These are phyloP conservation scores for Wickerhamomyces strasburgensis DNA, from an alignment of 805 yeast genomes.

Conservation along the genomic window DNA sequence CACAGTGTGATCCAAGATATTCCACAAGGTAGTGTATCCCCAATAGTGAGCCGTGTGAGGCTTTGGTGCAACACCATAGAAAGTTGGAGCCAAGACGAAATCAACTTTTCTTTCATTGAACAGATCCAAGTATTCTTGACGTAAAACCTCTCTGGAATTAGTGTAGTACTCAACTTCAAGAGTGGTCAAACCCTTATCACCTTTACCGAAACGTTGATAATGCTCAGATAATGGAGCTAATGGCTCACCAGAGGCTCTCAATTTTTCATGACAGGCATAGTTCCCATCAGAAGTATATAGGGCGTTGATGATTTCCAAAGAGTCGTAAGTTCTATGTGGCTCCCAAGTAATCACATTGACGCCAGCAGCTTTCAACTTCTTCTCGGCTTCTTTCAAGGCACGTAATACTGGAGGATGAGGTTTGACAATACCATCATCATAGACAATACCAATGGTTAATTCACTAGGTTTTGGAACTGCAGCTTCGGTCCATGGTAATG, in stretches of 20 bases:
- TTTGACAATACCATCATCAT: constrained; percentile 58
- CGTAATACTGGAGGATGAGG: constrained; percentile 64
- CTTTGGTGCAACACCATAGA: constrained; percentile 67
- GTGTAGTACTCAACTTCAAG: constrained; percentile 55
- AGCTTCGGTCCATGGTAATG: constrained; percentile 37
- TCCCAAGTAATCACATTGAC: constrained; percentile 51
- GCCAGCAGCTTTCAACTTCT: constrained; percentile 53
- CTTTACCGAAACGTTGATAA: constrained; percentile 53
- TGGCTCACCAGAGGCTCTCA: constrained; percentile 67
- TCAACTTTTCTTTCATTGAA: constrained; percentile 54
- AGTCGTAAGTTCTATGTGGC: constrained; percentile 53
- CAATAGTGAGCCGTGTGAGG: constrained; percentile 62
- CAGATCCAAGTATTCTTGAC: constrained; percentile 50
- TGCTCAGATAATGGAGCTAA: constrained; percentile 59
- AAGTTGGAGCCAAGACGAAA: constrained; percentile 61
- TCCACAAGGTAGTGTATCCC: constrained; percentile 77
- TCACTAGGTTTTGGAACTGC: constrained; percentile 31
- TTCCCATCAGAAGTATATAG: constrained; percentile 70
- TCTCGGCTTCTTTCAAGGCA: constrained; percentile 48
- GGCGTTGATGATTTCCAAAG: constrained; percentile 49
- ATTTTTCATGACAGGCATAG: constrained; percentile 43
- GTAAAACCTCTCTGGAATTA: constrained; percentile 50
- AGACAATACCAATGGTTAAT: constrained; percentile 56
- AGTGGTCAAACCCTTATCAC: constrained; percentile 41
- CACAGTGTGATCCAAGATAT: constrained; percentile 65